Percentiles rank a stretch among this genome's conserved stretches.
These are phyloP conservation scores for Lithocarpus polystachyus DNA, from an alignment of 306 rosid genomes.

Conservation along the genomic window DNA sequence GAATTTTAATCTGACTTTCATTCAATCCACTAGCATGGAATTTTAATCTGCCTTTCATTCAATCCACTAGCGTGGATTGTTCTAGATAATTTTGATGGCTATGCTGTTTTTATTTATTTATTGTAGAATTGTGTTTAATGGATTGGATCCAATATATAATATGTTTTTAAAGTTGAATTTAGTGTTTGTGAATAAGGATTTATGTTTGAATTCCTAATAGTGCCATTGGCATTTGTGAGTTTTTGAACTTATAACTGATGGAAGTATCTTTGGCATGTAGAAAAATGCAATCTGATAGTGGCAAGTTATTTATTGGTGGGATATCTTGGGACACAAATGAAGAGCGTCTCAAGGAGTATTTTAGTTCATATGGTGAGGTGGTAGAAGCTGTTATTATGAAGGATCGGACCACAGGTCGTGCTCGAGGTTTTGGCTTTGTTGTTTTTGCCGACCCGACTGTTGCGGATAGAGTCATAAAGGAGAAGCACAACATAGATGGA, in stretches of 20 bases:
- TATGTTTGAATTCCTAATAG: constrained; percentile 18
- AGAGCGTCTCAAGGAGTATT: constrained; percentile 94
- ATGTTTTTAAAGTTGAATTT: constrained; percentile 2
- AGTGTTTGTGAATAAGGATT: constrained; percentile 2
- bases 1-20: constrained; percentile 21
- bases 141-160: constrained; percentile 41
- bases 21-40: constrained; percentile 14
- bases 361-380: constrained; percentile 81
- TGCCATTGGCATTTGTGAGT: constrained; percentile 37
- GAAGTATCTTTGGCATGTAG: constrained; percentile 44
- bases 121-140: constrained; percentile 1
- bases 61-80: constrained; percentile 12
- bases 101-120: constrained; percentile 5
- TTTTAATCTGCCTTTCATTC: constrained; percentile 20
- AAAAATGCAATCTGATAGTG: constrained; percentile 95
- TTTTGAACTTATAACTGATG: constrained; percentile 33
- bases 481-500: constrained; percentile 97
- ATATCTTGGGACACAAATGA: constrained; percentile 99
- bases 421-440: constrained; percentile 95
- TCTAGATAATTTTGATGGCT: constrained; percentile 5
- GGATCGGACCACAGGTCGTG: constrained; percentile 98
- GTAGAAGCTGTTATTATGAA: constrained; percentile 98
- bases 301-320: constrained; percentile 91
- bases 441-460: constrained; percentile 80
- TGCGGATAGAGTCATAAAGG: constrained; percentile 76